Base-by-base conservation (phyloP, 106 monocot species). In the Xerophyta viscosa region DNA sequence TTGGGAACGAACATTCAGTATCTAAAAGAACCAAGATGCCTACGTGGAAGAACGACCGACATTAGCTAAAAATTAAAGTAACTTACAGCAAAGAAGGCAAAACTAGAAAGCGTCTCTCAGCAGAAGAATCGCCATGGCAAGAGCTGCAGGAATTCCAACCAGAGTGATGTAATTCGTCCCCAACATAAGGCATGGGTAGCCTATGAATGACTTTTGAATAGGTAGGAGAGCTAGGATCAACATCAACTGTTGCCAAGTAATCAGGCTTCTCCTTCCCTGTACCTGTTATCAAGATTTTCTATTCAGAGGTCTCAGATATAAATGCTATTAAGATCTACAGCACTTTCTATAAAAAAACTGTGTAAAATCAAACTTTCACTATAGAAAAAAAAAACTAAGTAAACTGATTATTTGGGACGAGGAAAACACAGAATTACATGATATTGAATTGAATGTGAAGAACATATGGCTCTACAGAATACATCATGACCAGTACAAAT, bases 91-190 rank as follows among this genome's bases (percentile, higher is more conserved):
- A 63, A 27, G 96, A 89, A 51, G 96, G 96, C 59, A 96, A 46
- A 50, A 96, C 57, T 49, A 96, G 59, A 66, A 79, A 96, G 24
- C 79, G 78, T 27, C 96, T 70, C 15, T 27, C 45, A 20, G 70
- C 76, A 6, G 85, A 75, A 36, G 74, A 66, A 50, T 96, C 85
- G 6, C 88, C 88, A 71, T 85, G 76, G 67, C 96, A 96, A 53
- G 96, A 96, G 67, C 96, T 96, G 82, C 96, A 96, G 20, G 96
- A 60, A 70, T 96, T 96, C 96, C 96, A 96, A 18, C 96, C 96
- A 63, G 82, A 74, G 20, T 96, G 96, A 66, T 96, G 96, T 50
- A 96, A 68, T 56, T 96, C 96, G 50, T 96, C 96, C 36, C 88
- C 88, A 24, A 85, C 29, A 63, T 89, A 31, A 23, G 79, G 61